These are phyloP conservation scores for Ophiocordyceps robertsii DNA, from an alignment of 2,329 filamentous ascomycete species.

Conservation along the genomic window DNA sequence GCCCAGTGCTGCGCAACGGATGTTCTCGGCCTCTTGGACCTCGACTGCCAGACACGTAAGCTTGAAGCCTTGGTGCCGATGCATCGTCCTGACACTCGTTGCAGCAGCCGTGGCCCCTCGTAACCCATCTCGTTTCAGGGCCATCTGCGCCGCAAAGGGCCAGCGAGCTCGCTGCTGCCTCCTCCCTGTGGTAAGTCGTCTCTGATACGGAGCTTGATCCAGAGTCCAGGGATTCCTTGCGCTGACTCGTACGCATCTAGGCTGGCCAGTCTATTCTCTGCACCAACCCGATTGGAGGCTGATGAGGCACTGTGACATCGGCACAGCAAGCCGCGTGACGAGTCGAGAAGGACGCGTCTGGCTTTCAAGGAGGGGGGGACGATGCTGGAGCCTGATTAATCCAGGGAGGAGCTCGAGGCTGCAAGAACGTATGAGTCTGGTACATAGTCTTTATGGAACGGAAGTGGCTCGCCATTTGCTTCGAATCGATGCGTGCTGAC, in stretches of 20 bases:
- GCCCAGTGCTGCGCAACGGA: constrained; percentile 6
- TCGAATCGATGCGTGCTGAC: too few species aligned
- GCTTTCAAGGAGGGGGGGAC: too few species aligned
- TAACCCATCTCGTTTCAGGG: neutral
- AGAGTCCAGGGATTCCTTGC: neutral
- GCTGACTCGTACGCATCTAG: neutral
- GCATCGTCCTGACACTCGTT: neutral
- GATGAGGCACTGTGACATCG: too few species aligned
- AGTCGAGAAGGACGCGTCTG: too few species aligned
- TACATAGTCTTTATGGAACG: too few species aligned
- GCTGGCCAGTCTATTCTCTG: neutral
- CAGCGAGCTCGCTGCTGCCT: constrained; percentile 4
- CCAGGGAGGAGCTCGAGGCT: too few species aligned
- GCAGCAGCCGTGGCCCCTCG: neutral
- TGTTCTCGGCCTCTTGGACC: constrained; percentile 3
- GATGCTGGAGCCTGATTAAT: too few species aligned
- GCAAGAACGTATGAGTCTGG: too few species aligned
- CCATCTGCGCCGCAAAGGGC: neutral
- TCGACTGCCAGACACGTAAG: constrained; percentile 7
- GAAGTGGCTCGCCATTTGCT: too few species aligned
- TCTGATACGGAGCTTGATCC: neutral
- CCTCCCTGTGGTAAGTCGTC: constrained; percentile 4
- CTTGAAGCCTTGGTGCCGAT: neutral
- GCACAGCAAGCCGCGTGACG: too few species aligned
- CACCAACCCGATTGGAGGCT: neutral